Conservation (phyloP, 805 yeast species). For the Crinitomyces ghanaensis region DNA sequence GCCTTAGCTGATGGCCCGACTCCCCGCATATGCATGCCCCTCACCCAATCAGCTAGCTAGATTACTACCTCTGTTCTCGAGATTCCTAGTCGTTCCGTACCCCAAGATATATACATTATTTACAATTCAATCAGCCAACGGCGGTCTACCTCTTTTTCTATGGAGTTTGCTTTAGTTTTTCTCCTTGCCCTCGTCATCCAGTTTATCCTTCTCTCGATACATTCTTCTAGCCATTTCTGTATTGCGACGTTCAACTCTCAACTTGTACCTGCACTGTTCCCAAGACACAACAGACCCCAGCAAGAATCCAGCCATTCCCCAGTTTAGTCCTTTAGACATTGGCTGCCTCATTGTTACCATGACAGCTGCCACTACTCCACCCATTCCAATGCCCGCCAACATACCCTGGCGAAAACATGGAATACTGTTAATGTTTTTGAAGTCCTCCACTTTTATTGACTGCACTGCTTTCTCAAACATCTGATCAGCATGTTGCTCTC, state of each 20-base stretch:
- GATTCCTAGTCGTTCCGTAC: no score
- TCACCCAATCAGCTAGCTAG: no score
- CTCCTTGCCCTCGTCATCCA: no score
- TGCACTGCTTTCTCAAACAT: conserved; percentile 15
- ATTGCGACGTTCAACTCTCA: conserved; percentile 54
- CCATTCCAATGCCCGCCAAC: conserved; percentile 26
- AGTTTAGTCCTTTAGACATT: conserved; percentile 47
- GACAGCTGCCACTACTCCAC: conserved; percentile 22
- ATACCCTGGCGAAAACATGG: conserved; percentile 30
- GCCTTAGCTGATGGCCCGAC: no score
- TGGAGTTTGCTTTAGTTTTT: no score
- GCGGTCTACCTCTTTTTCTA: no score
- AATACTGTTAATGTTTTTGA: conserved; percentile 21
- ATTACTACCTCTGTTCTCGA: no score
- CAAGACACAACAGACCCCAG: conserved; percentile 76
- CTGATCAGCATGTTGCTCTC: conserved; percentile 8
- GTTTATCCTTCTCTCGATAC: no score
- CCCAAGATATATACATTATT: no score
- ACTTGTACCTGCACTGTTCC: conserved; percentile 78
- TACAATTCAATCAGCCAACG: no score
- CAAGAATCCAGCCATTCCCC: conserved; percentile 73
- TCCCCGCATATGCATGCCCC: no score
- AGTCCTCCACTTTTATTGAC: conserved; percentile 21
- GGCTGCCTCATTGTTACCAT: conserved; percentile 18
- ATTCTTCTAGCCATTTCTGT: no score